Conservation (phyloP, 2,329 filamentous ascomycete species). For the Xenoacremonium recifei region DNA sequence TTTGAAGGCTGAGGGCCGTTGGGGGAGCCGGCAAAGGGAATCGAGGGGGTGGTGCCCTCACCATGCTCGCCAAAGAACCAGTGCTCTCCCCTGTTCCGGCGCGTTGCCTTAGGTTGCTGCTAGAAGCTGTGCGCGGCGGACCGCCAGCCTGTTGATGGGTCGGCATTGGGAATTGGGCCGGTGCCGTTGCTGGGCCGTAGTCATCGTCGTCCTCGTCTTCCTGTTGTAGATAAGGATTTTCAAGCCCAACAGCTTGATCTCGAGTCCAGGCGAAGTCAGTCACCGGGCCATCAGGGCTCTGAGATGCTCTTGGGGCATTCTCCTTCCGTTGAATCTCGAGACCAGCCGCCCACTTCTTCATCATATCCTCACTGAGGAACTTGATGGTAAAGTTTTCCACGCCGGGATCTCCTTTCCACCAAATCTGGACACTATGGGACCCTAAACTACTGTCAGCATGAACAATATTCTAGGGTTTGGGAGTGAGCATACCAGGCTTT, state of each 20-base stretch:
- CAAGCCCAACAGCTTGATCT: constrained; percentile 61
- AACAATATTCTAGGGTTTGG: constrained; percentile 1
- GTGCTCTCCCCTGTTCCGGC: constrained; percentile 73
- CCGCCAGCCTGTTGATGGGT: constrained; percentile 21
- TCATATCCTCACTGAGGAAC: constrained; percentile 85
- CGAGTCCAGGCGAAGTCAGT: constrained; percentile 82
- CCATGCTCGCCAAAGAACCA: constrained; percentile 55
- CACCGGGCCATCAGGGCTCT: constrained; percentile 49
- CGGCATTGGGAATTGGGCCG: constrained; percentile 35
- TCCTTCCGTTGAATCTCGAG: constrained; percentile 74
- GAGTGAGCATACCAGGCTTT: constrained; percentile 69
- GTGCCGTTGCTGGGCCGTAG: constrained; percentile 34
- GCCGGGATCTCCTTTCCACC: constrained; percentile 95
- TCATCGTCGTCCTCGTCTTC: constrained; percentile 64
- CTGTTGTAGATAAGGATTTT: constrained; percentile 76
- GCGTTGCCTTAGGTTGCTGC: constrained; percentile 69
- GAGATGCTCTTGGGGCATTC: constrained; percentile 48
- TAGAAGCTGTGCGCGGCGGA: constrained; percentile 55
- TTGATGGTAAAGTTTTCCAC: constrained; percentile 96
- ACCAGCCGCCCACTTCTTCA: constrained; percentile 87
- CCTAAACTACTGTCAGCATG: constrained; percentile 50
- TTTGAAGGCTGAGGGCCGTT: constrained; percentile 67
- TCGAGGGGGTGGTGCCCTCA: constrained; percentile 63
- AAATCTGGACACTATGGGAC: constrained; percentile 94
- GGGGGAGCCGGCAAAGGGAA: constrained; percentile 65